These are phyloP conservation scores for Fraxinus xanthoxyloides DNA, from an alignment of 305 asterid genomes.

Conservation along the genomic window DNA sequence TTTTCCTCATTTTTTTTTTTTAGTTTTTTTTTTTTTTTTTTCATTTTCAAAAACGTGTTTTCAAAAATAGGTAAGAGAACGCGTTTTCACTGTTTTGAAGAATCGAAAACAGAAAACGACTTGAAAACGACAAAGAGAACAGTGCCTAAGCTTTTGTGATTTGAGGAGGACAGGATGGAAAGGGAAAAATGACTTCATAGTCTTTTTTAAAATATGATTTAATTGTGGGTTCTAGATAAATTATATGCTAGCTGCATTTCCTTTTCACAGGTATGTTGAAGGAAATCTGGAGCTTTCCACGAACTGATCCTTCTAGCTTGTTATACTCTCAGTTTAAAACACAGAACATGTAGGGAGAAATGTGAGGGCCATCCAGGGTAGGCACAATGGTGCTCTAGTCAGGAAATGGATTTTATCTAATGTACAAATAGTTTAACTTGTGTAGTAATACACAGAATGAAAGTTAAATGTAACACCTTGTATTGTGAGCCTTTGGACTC, in stretches of 20 bases:
- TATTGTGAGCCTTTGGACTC: not conserved
- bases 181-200: not conserved
- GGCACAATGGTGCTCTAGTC: not conserved
- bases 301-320: not conserved
- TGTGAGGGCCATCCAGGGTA: not conserved
- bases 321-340: not conserved
- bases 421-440: not conserved
- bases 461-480: not conserved
- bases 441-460: not conserved
- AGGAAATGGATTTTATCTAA: not conserved
- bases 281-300: not conserved
- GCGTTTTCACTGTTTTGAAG: too few relatives aligned
- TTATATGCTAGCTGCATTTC: not conserved
- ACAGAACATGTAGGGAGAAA: not conserved
- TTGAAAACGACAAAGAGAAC: too few relatives aligned
- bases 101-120: too few relatives aligned
- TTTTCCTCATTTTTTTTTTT: too few relatives aligned
- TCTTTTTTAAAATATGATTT: not conserved
- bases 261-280: not conserved
- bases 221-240: not conserved
- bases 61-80: too few relatives aligned
- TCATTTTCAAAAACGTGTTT: too few relatives aligned
- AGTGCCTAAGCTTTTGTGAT: not conserved
- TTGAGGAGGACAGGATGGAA: not conserved
- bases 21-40: too few relatives aligned